Evolutionary conservation across 2,329 filamentous ascomycete species (phyloP), one percentile per base, ranked within the genome.

Genomic region (Xylariaceae sp.): DNA sequence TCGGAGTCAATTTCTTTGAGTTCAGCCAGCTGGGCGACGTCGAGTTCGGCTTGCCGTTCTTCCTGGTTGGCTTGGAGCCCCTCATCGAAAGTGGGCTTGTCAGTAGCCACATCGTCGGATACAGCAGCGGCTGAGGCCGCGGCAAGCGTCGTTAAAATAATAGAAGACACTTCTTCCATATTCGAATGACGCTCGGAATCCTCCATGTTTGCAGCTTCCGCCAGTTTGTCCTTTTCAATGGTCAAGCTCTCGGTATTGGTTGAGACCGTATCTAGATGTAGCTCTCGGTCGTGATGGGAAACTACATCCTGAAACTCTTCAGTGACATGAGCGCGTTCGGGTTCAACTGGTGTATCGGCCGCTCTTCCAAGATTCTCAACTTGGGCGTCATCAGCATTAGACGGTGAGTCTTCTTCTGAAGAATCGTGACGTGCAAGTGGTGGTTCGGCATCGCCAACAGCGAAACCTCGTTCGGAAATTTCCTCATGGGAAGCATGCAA

Each of bases 1-100:
- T 23, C 64, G 59, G 45, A 6, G 8, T 64, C 55, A 51, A 62
- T 60, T n/a, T 60, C 61, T 44, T 60, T 54, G 5, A 62, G n/a
- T 3, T 44, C 35, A 42, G 65, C 63, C 11, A 39, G 49, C 45
- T 39, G 51, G 17, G 39, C 11, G 11, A 15, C 18, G n/a, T 52
- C 45, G n/a, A 37, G 39, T 37, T 56, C 30, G 6, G 47, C 49
- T 2, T 23, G 18, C 1, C 42, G 23, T 2, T 1, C 35, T 30
- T 56, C 52, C 0, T 44, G 9, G 18, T 56, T 45, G 9, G 5
- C 45, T 50, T 58, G 17, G 13, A 49, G 17, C 11, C 17, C 39
- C 4, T 60, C 39, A 18, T 62, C 17, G 5, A 18, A 8, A 42
- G 57, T 2, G 1, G 13, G 3, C 3, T 49, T 23, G 13, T 49